phyloP scores from a whole-genome alignment of 2,329 filamentous ascomycete species.

The Teratosphaeria destructans region DNA sequence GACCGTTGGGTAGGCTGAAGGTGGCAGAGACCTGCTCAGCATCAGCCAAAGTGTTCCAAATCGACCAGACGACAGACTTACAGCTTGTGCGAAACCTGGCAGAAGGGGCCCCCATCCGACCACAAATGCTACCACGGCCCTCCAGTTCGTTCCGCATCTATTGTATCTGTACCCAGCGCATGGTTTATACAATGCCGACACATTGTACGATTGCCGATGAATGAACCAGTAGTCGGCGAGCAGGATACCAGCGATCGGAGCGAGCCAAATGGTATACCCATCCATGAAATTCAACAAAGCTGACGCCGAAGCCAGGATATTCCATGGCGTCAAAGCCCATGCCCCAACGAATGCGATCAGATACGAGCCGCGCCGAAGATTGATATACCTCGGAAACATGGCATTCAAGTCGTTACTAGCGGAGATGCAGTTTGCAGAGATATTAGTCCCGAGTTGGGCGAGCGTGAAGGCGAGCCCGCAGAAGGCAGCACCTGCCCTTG shows the following conservation, averaged over 20 bases:
- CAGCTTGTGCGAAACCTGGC: constrained; percentile 37
- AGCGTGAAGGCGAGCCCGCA: constrained; percentile 2
- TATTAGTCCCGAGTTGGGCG: constrained; percentile 10
- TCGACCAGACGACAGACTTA: background rate
- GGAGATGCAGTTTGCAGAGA: constrained; percentile 15
- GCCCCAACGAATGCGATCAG: constrained; percentile 29
- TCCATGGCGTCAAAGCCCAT: constrained; percentile 32
- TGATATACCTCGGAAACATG: constrained; percentile 24
- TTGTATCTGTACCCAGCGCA: constrained; percentile 17
- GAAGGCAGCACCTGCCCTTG: constrained; percentile 16
- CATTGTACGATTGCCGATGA: constrained; percentile 10
- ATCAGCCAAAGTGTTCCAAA: background rate
- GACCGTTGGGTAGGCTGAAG: background rate
- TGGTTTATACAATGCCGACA: constrained; percentile 17
- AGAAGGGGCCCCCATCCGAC: constrained; percentile 46
- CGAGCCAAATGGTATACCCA: constrained; percentile 34
- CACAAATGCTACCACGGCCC: constrained; percentile 46
- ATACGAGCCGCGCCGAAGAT: constrained; percentile 28
- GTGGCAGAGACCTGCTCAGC: background rate
- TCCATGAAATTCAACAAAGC: constrained; percentile 34
- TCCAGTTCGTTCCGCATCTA: constrained; percentile 43
- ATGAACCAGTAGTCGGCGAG: constrained; percentile 29
- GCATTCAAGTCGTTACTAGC: constrained; percentile 15
- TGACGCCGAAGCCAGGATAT: constrained; percentile 30
- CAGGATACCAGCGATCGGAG: constrained; percentile 30